Evolutionary conservation across 169 alveolate species (phyloP).

Genomic region (Eimeria maxima): DNA sequence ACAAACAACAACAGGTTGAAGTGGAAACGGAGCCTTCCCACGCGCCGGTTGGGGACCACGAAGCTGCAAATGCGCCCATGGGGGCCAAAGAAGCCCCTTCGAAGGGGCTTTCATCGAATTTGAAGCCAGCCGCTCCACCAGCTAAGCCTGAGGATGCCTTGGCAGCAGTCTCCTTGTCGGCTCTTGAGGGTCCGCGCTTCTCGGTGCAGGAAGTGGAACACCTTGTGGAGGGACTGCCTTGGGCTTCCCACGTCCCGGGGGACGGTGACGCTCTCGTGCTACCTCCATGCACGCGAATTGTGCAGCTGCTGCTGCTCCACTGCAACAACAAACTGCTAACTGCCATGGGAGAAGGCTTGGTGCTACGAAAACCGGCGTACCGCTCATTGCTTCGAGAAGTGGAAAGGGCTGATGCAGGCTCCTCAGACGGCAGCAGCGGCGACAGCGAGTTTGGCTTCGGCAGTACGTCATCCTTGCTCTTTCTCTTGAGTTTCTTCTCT

Average conservation of each 20-base stretch:
- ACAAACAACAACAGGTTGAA: background rate
- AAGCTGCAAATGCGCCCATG: background rate
- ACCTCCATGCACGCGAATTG: conserved; percentile 77
- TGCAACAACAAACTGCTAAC: conserved; percentile 54
- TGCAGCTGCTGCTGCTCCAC: conserved; percentile 67
- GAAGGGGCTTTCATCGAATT: background rate
- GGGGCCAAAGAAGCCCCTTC: background rate
- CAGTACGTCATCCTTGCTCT: background rate
- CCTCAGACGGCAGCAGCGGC: conserved; percentile 52
- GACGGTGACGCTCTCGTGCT: conserved; percentile 77
- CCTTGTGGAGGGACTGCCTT: conserved; percentile 45
- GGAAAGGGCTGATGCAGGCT: background rate
- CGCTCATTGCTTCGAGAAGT: background rate
- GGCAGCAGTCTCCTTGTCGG: background rate
- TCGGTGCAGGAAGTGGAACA: conserved; percentile 31
- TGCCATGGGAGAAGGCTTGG: conserved; percentile 59
- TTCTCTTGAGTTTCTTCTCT: background rate
- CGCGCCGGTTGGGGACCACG: background rate
- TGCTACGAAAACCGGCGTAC: conserved; percentile 47
- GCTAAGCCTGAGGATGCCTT: background rate
- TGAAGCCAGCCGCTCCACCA: background rate
- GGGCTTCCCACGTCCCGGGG: conserved; percentile 38
- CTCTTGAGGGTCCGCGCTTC: background rate
- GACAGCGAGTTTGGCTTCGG: conserved; percentile 35
- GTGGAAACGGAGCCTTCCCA: background rate